A percentile compares a stretch with the other conserved stretches of the same genome.
phyloP scores from a whole-genome alignment of 1,139 yeast genomes.

The Geotrichum carabidarum region DNA sequence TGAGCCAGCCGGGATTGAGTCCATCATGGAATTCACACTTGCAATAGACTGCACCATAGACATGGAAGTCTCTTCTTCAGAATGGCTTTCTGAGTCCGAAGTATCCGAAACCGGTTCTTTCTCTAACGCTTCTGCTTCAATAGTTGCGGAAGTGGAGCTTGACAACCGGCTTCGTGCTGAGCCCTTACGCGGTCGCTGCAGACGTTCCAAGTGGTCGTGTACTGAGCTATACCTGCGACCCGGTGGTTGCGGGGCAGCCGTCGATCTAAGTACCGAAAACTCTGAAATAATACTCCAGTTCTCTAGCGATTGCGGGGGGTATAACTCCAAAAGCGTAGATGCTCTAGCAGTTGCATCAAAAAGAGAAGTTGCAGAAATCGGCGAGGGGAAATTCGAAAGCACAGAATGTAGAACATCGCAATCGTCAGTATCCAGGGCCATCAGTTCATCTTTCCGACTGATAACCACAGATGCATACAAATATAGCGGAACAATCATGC shows the following conservation, averaged over 20 bases:
- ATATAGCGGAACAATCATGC: constrained; percentile 46
- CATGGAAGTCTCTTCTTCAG: constrained; percentile 12
- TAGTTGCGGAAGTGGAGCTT: constrained; percentile 5
- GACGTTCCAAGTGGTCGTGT: constrained; percentile 6
- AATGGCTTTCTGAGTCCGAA: constrained; percentile 15
- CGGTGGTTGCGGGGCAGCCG: constrained; percentile 17
- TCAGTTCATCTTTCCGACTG: constrained; percentile 42
- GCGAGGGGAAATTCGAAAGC: constrained; percentile 28
- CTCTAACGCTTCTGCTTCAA: not conserved
- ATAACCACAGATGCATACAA: constrained; percentile 53
- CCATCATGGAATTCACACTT: not conserved
- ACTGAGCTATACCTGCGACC: constrained; percentile 20
- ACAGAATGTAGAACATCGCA: constrained; percentile 33
- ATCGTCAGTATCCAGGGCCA: constrained; percentile 30
- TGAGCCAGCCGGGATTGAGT: not conserved
- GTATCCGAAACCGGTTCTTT: constrained; percentile 14
- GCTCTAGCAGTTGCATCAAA: constrained; percentile 23
- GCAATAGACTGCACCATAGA: not conserved
- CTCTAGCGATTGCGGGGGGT: constrained; percentile 25
- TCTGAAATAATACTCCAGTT: constrained; percentile 28
- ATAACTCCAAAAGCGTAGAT: constrained; percentile 22
- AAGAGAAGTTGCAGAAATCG: constrained; percentile 21
- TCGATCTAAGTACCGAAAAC: constrained; percentile 32
- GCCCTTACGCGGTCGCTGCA: not conserved
- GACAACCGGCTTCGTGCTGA: constrained; percentile 13